A percentile compares a stretch with the other conserved stretches of the same genome.
These are phyloP conservation scores for Dictyostelium discoideum DNA, from an alignment of 78 protist species.

Conservation along the genomic window dicty_2.7 NC_007088.5:3309001-3309500, in stretches of 20 bases:
- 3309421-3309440: conserved; percentile 17
- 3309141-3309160: not conserved
- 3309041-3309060: not conserved
- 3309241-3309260: too few species aligned
- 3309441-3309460: conserved; percentile 85
- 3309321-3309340: too few species aligned
- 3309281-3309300: too few species aligned
- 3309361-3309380: conserved; percentile 93
- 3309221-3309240: conserved; percentile 48
- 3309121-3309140: not conserved
- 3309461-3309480: conserved; percentile 71
- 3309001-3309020: not conserved
- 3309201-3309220: conserved; percentile 74
- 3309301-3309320: too few species aligned
- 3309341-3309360: too few species aligned
- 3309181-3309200: not conserved
- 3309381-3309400: conserved; percentile 89
- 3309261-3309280: too few species aligned
- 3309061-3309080: not conserved
- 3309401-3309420: conserved; percentile 82
- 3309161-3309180: not conserved
- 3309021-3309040: not conserved
- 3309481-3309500: conserved; percentile 85
- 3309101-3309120: not conserved
- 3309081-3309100: not conserved